Conservation (phyloP, 2,329 filamentous ascomycete genomes). For the Diaporthe ampelina region DNA sequence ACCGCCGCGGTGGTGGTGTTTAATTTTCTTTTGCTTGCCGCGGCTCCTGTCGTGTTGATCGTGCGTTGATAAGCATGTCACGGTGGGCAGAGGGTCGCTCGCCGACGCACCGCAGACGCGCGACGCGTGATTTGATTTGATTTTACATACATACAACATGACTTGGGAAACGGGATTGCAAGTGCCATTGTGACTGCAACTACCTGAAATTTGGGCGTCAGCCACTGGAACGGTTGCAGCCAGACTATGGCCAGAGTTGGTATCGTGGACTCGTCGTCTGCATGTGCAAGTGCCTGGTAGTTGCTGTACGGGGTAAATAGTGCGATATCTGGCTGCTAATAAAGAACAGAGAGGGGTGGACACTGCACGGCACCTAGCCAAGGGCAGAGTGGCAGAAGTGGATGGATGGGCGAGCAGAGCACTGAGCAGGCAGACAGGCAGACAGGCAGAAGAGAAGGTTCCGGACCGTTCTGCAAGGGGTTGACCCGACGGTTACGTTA, state of each 20-base stretch:
- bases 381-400: no score
- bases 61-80: neutral
- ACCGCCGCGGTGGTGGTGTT: neutral
- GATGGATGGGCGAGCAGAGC: neutral
- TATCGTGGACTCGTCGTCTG: constrained; percentile 5
- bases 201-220: neutral
- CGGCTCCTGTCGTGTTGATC: neutral
- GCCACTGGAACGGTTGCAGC: neutral
- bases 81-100: neutral
- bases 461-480: constrained; percentile 30
- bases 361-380: no score
- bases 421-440: neutral
- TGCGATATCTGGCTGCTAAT: neutral
- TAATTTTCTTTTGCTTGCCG: constrained; percentile 15
- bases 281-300: no score
- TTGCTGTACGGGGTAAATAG: neutral
- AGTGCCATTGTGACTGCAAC: neutral
- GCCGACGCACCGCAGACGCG: no score
- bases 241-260: neutral
- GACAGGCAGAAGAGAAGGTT: neutral
- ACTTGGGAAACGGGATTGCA: neutral
- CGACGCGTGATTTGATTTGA: no score
- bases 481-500: constrained; percentile 19
- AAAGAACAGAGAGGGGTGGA: neutral
- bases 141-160: no score